Evolutionary conservation across 176 grass and related monocot genomes (phyloP).

Genomic region (Zoysia pacifica): DNA sequence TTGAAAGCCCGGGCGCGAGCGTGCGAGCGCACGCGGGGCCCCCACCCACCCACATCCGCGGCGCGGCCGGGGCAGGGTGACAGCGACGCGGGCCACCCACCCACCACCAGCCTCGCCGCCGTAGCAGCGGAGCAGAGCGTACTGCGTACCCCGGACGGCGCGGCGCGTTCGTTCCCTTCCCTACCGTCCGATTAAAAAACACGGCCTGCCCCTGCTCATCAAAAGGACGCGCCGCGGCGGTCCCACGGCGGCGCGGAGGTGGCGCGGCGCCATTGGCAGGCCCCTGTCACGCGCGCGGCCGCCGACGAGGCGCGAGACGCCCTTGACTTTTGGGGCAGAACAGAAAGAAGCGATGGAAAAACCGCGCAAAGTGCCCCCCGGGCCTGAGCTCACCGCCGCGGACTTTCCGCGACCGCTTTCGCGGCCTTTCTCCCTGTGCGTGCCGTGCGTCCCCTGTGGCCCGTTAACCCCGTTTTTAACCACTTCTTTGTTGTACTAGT

Average conservation of each 20-base stretch:
- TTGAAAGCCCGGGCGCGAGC: slow-evolving; percentile 40
- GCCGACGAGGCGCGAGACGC: slow-evolving; percentile 23
- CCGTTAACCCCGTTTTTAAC: too few relatives aligned
- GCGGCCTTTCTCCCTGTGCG: neutral
- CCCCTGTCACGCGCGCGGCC: slow-evolving; percentile 48
- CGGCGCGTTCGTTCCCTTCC: neutral
- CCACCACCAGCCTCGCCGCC: neutral
- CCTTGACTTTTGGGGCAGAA: too few relatives aligned
- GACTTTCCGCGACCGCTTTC: neutral
- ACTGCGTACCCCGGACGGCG: neutral
- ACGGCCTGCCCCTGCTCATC: neutral
- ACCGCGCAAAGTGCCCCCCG: too few relatives aligned
- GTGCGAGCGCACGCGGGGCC: slow-evolving; percentile 23
- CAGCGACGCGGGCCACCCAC: slow-evolving; percentile 25
- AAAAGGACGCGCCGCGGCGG: neutral
- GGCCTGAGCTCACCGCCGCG: neutral
- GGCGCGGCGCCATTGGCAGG: slow-evolving; percentile 5
- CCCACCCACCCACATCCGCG: neutral
- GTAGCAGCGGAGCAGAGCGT: neutral
- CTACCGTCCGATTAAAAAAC: slow-evolving; percentile 16
- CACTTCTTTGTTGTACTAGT: too few relatives aligned
- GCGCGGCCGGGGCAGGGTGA: neutral
- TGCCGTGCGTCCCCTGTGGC: too few relatives aligned
- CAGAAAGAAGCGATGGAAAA: too few relatives aligned
- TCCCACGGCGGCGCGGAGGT: neutral